Evolutionary conservation across 306 rosid genomes (phyloP), one percentile per base, ranked within the genome.

Genomic region (Pterocarpus macrocarpus): DNA sequence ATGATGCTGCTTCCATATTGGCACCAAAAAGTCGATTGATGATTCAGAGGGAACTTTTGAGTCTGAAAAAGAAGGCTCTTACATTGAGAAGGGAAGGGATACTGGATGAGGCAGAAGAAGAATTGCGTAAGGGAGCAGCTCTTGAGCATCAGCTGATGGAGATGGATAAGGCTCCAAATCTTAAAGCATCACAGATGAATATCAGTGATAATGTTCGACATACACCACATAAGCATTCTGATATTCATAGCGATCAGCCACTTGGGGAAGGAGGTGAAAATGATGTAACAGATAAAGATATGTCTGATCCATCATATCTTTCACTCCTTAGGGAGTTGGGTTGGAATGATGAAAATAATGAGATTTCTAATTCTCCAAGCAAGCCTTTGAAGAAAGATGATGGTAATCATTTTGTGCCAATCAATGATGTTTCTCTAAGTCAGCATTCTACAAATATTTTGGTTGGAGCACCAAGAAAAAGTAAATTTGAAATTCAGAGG

Each of bases 31-130:
- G 87, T 78, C 90, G 86, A 75, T 59, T 88, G 76, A 73, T 84
- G 88, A 89, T 95, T 81, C 99, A 93, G 81, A 93, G 85, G 84
- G 99, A 93, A 85, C 99, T 93, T 89, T 87, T 95, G 83, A 86
- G 76, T 80, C 71, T 90, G 71, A 95, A 93, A 70, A 95, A 91
- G 94, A 93, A 88, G 86, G 95, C 94, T 67, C 92, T 94, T 70
- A 61, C 91, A 45, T 85, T 95, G 81, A 93, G 90, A 84, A 92
- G 98, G 88, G 98, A 93, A 86, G 99, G 99, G 30, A 92, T 86
- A 82, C 65, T 92, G 66, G 85, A 84, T 66, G 98, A 89, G 86
- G 98, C 99, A 17, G 99, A 95, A 77, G 93, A 91, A 81, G 92
- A 88, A 85, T 72, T 92, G 87, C 89, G 62, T 83, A 89, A 84